These are phyloP conservation scores for Coprinopsis cinerea DNA, from an alignment of 768 basidiomycete species.

Conservation along the genomic window DNA sequence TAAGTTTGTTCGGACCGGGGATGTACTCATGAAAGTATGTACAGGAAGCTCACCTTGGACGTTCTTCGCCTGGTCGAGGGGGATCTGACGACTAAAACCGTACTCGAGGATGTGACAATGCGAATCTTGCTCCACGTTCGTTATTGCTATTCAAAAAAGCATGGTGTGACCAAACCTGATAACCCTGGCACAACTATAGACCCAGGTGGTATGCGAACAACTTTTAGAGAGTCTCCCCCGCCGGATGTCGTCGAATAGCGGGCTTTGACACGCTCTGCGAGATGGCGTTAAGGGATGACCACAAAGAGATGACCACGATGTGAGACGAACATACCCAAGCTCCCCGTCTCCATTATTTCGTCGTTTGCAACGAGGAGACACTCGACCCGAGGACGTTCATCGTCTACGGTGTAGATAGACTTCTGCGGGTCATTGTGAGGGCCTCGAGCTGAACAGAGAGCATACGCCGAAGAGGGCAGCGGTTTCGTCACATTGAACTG, in stretches of 20 bases:
- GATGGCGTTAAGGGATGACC: background rate
- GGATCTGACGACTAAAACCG: constrained; percentile 58
- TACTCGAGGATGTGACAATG: constrained; percentile 79
- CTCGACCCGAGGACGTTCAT: constrained; percentile 8
- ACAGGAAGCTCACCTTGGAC: constrained; percentile 41
- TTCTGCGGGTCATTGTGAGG: background rate
- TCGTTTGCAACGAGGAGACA: background rate
- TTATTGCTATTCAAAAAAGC: background rate
- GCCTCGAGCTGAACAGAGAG: background rate
- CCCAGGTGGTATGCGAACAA: constrained; percentile 47
- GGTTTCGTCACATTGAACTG: background rate
- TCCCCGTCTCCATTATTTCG: background rate
- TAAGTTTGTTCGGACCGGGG: background rate
- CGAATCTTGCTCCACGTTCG: constrained; percentile 50
- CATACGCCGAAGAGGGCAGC: background rate
- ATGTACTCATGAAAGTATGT: background rate
- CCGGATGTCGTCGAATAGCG: too few species aligned
- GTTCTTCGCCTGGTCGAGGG: constrained; percentile 55
- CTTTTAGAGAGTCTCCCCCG: constrained; percentile 7
- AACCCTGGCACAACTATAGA: constrained; percentile 68
- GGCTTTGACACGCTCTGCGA: background rate
- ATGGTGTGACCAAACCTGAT: constrained; percentile 43
- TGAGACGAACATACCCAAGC: background rate
- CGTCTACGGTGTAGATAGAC: constrained; percentile 12
- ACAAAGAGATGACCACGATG: background rate